Evolutionary conservation across 176 grass and related monocot genomes (phyloP), one percentile per base, ranked within the genome.

Genomic region (Zoysia japonica): DNA sequence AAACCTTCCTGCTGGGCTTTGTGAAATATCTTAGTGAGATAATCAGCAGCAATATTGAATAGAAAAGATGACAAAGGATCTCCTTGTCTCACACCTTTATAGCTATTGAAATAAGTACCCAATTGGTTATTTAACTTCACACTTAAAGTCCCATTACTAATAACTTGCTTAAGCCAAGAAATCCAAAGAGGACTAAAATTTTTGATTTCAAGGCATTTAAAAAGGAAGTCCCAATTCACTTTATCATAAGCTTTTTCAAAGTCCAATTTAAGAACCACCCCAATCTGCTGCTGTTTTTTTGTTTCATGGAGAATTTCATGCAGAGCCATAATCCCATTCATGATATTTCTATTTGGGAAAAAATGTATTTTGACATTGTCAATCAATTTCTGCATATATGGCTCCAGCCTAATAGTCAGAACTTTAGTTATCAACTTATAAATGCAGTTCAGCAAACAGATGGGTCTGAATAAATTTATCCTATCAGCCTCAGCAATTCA

Each of bases 361-460:
- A 4, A 65, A 41, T 5, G 62, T 12, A 14, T 3, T 41, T 15
- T 41, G 62, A 38, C 3, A 10, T 4, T 13, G 4, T 39, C 3
- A 14, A 65, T 65, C 4, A 65, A 5, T 15, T 41, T 65, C 0
- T 65, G 0, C 2, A 5, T 37, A 1, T 15, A 0, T n/a, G 62
- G 62, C 5, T 14, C 37, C 0, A 65, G 0, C 7, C 62, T 65
- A 0, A 65, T 2, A 0, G 37, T 65, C 0, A 40, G 4, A 0
- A 41, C 37, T 5, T 65, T 65, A 6, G 62, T 65, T 13, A 65
- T 6, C 37, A 36, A 65, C 4, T 65, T 65, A 6, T 65, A 65
- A 0, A 14, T 1, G 6, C 37, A 65, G 2, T 65, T 41, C 0
- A 65, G 4, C 0, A 65, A 5, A 2, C 17, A 40, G 1, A 65